phyloP scores from a whole-genome alignment of 1,139 yeast species.

The Pichia sp. region DNA sequence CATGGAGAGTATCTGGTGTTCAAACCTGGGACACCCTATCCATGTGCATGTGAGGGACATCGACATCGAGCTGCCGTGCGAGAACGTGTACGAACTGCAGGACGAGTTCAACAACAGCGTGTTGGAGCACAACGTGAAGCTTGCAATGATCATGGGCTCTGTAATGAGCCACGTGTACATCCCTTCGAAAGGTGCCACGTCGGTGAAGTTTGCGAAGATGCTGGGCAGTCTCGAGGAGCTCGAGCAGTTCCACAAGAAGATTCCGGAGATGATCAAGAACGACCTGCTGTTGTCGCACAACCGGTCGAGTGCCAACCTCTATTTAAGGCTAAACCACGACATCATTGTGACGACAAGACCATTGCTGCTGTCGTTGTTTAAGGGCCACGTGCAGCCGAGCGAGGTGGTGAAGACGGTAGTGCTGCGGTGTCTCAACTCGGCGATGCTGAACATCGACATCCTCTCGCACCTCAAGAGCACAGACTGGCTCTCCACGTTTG shows the following conservation, averaged over 20 bases:
- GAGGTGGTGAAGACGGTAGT: conserved; percentile 36
- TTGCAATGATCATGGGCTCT: conserved; percentile 39
- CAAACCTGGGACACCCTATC: conserved; percentile 42
- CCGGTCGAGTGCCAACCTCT: conserved; percentile 39
- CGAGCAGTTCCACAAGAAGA: conserved; percentile 22
- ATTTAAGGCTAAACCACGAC: conserved; percentile 45
- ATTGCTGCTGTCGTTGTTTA: conserved; percentile 39
- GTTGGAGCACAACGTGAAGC: conserved; percentile 40
- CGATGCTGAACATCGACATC: conserved; percentile 40
- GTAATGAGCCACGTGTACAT: conserved; percentile 38
- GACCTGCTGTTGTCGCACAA: conserved; percentile 27
- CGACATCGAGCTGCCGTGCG: conserved; percentile 45
- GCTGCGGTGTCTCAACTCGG: conserved; percentile 38
- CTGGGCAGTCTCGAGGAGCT: conserved; percentile 29
- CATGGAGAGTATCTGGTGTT: conserved; percentile 48
- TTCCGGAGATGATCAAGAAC: conserved; percentile 22
- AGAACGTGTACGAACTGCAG: conserved; percentile 33
- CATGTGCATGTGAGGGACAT: conserved; percentile 47
- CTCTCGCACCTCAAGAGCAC: conserved; percentile 36
- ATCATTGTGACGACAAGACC: conserved; percentile 44
- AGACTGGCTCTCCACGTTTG: conserved; percentile 40
- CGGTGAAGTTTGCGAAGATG: conserved; percentile 24
- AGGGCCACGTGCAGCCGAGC: conserved; percentile 35
- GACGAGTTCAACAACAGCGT: conserved; percentile 36
- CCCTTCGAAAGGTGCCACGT: conserved; percentile 33